Evolutionary conservation across 257 asterid genomes (phyloP).

Genomic region (Apocynum venetum): DNA sequence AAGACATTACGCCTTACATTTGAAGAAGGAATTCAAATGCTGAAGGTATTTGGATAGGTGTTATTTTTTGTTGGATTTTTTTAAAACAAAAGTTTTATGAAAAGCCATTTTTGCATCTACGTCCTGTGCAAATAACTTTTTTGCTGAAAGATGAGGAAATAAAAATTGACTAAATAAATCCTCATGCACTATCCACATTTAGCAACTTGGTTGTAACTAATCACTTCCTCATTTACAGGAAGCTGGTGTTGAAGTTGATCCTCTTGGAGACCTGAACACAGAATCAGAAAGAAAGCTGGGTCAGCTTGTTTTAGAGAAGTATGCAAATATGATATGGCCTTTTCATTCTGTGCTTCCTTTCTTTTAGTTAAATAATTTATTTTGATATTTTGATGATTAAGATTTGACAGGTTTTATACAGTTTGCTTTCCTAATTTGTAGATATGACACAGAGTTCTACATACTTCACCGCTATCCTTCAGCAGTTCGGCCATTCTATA

Average conservation of each 20-base stretch:
- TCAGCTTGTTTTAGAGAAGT: too few relatives aligned
- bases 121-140: too few relatives aligned
- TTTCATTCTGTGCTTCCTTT: background rate
- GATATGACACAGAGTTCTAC: constrained; percentile 91
- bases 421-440: constrained; percentile 17
- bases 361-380: background rate
- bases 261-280: constrained; percentile 75
- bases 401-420: background rate
- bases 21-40: constrained; percentile 89
- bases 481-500: constrained; percentile 87
- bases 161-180: too few relatives aligned
- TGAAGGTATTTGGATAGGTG: constrained; percentile 15
- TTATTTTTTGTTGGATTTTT: background rate
- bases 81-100: background rate
- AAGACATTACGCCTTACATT: constrained; percentile 78
- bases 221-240: constrained; percentile 19
- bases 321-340: constrained; percentile 6
- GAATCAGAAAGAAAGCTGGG: constrained; percentile 71
- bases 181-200: too few relatives aligned
- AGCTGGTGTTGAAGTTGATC: too few relatives aligned
- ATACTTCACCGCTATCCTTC: constrained; percentile 88
- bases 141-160: too few relatives aligned
- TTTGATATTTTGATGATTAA: background rate
- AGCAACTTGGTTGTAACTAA: background rate
- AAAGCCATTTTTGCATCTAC: too few relatives aligned